Conservation (phyloP, 768 basidiomycete species). For the Ramaria sp. region DNA sequence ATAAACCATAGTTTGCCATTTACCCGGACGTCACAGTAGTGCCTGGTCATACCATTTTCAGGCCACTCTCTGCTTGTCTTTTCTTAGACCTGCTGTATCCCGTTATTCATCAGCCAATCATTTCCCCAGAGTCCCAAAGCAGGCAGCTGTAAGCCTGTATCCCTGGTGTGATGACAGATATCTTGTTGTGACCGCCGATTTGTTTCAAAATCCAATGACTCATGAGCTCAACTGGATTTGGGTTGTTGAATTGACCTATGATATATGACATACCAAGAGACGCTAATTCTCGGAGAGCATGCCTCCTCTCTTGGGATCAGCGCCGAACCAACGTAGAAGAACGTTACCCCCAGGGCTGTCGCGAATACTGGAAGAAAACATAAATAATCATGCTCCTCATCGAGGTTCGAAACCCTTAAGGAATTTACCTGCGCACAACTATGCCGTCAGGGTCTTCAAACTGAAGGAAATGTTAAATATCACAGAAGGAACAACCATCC, state of each 20-base stretch:
- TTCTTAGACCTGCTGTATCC: background rate
- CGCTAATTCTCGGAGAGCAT: too few relatives aligned
- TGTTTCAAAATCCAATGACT: background rate
- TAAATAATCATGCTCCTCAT: background rate
- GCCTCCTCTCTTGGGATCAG: background rate
- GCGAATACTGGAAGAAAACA: background rate
- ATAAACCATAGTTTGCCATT: too few relatives aligned
- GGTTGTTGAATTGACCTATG: background rate
- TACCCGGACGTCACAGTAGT: too few relatives aligned
- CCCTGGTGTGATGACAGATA: background rate
- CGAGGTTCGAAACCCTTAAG: background rate
- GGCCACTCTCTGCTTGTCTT: background rate
- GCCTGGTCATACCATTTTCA: too few relatives aligned
- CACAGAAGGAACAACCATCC: too few relatives aligned
- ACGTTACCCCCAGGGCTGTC: conserved; percentile 2
- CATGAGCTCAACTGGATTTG: background rate
- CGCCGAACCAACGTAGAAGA: background rate
- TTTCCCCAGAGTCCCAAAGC: background rate
- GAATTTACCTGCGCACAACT: background rate
- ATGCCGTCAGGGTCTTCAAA: background rate
- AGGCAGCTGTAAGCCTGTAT: too few relatives aligned
- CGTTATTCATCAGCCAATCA: background rate
- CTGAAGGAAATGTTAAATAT: too few relatives aligned
- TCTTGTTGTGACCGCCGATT: background rate
- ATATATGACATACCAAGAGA: too few relatives aligned